These are phyloP conservation scores for Cenchrus purpureus DNA, from an alignment of 176 grass and related monocot species.

Conservation along the genomic window DNA sequence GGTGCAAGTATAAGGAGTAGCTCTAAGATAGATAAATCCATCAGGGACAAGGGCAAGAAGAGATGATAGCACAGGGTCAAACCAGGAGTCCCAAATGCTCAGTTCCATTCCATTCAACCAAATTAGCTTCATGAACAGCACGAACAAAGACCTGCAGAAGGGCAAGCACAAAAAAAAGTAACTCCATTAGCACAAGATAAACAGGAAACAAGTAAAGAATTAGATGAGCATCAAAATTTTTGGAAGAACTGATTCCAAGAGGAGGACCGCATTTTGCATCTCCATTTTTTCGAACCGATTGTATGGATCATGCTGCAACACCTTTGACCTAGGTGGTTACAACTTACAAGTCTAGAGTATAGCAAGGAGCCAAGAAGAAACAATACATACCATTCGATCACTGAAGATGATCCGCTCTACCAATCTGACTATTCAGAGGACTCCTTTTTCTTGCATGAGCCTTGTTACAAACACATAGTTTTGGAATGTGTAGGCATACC, in stretches of 20 bases:
- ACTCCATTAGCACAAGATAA: neutral
- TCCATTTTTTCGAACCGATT: neutral
- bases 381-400: conserved; percentile 58
- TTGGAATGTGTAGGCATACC: conserved; percentile 81
- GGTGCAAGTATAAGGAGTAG: conserved; percentile 65
- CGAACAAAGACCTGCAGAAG: conserved; percentile 67
- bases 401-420: conserved; percentile 80
- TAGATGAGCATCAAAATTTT: too few relatives aligned
- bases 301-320: neutral
- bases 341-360: neutral
- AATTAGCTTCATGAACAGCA: conserved; percentile 68
- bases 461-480: conserved; percentile 86
- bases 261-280: neutral
- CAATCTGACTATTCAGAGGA: conserved; percentile 66
- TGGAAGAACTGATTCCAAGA: neutral
- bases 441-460: conserved; percentile 78
- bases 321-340: neutral
- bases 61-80: conserved; percentile 76
- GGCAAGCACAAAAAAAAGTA: neutral
- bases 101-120: conserved; percentile 85
- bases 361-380: neutral
- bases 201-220: too few relatives aligned
- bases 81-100: conserved; percentile 86
- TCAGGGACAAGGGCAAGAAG: conserved; percentile 70
- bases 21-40: conserved; percentile 78